Base-by-base conservation (phyloP, 176 grass and related monocot genomes). In the Coix lacrymajobi region DNA sequence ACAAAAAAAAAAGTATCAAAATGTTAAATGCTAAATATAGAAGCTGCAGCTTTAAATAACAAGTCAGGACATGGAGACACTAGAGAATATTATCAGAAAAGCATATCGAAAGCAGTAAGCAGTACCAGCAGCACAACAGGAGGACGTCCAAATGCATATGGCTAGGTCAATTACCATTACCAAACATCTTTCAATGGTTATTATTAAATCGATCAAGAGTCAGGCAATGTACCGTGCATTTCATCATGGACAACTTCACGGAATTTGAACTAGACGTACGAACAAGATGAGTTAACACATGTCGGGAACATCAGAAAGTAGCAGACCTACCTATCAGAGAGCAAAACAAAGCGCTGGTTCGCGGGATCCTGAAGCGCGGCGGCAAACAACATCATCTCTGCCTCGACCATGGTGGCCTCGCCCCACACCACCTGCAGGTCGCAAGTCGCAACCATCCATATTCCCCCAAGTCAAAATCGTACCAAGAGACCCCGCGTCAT, bases 391-490 rank as follows among this genome's bases (percentile, higher is more conserved):
- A 90, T 60, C 76, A 87, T 87, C 68, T 99, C 96, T 1, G 96
- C 96, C 92, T 96, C 83, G 32, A 99, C 87, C 96, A 99, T 99
- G 48, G 91, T 99, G 5, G 83, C 81, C 41, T 91, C 96, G 37
- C 96, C 96, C 96, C 96, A 99, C 31, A 75, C 65, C 78, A 99
- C 96, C 96, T 99, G 87, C 84, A 77, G 51, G 71, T 63, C 60
- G 38, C 49, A 84, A 31, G 3, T 11, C 41, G 24, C 26, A 62
- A 29, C 26, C 60, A 30, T 20, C 45, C 45, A 30, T 20, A 79
- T 52, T 78, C 33, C 56, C 67, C 33, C 75, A 77, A 72, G 80
- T 81, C 77, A 43, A 79, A 83, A 80, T 41, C 69, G 16, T 34
- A 32, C 8, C 32, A 31, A 34, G 77, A 22, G 43, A 48, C 63